Conservation (phyloP, 305 asterid species). For the Fraxinus baroniana region DNA sequence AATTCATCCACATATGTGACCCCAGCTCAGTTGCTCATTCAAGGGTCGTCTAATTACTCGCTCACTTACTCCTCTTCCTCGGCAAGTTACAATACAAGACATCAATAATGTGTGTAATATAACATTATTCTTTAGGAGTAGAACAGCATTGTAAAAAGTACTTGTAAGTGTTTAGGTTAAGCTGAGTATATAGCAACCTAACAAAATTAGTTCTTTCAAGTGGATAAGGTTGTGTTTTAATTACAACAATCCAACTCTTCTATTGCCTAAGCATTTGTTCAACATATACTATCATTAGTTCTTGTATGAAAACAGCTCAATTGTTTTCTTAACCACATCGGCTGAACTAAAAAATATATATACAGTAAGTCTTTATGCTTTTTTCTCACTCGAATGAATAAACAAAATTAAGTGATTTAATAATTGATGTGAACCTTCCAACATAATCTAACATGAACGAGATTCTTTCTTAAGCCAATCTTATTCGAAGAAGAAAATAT, state of each 20-base stretch:
- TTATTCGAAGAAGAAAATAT: background rate
- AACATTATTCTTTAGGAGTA: constrained; percentile 28
- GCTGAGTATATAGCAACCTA: background rate
- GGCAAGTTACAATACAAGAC: constrained; percentile 43
- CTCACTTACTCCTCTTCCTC: constrained; percentile 65
- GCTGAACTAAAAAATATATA: background rate
- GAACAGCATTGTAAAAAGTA: constrained; percentile 29
- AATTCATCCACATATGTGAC: constrained; percentile 58
- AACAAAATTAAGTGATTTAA: background rate
- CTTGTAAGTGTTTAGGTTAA: background rate
- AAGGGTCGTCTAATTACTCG: constrained; percentile 64
- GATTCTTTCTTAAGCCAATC: background rate
- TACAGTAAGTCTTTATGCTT: background rate
- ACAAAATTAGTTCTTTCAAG: background rate
- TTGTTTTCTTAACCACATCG: background rate
- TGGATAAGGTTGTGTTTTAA: background rate
- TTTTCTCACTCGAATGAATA: background rate
- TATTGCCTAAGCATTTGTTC: background rate
- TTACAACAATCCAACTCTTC: background rate
- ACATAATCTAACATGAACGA: background rate
- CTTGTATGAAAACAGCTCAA: background rate
- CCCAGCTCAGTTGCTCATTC: constrained; percentile 63
- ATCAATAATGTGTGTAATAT: constrained; percentile 28
- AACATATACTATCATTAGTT: background rate
- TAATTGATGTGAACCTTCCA: background rate